Evolutionary conservation across 2,329 filamentous ascomycete genomes (phyloP).

Genomic region (Mycosphaerella arachidis): DNA sequence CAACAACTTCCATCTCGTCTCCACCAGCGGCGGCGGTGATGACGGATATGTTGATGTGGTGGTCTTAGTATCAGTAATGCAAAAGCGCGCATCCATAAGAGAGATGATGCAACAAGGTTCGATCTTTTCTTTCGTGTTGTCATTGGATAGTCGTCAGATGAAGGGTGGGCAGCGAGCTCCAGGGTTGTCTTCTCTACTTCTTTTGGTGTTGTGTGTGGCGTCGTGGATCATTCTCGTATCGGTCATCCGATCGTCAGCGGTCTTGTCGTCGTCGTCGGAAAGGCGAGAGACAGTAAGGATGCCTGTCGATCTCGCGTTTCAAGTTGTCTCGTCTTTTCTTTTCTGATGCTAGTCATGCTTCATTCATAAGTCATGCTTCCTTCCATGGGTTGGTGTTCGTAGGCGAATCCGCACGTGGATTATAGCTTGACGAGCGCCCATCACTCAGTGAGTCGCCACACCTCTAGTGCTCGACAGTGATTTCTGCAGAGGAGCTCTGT

Average conservation of each 20-base stretch:
- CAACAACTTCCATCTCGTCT: background rate
- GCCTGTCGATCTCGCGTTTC: constrained; percentile 8
- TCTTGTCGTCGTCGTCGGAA: constrained; percentile 11
- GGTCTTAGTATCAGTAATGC: background rate
- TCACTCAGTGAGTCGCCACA: background rate
- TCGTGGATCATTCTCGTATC: constrained; percentile 8
- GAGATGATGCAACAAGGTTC: constrained; percentile 6
- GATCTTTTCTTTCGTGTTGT: background rate
- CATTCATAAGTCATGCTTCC: constrained; percentile 18
- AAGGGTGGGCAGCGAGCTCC: constrained; percentile 9
- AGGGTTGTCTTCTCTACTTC: constrained; percentile 10
- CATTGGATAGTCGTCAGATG: constrained; percentile 1
- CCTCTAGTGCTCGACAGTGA: constrained; percentile 57
- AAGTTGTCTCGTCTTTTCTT: constrained; percentile 5
- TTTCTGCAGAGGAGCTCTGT: constrained; percentile 55
- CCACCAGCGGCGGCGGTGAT: background rate
- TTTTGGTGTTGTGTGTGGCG: background rate
- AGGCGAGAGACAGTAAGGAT: constrained; percentile 7
- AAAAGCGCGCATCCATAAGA: background rate
- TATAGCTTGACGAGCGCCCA: background rate
- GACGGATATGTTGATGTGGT: background rate
- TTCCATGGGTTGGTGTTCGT: constrained; percentile 8
- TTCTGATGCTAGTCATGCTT: constrained; percentile 13
- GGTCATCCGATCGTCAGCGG: constrained; percentile 14
- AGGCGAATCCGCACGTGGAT: background rate